Percentiles rank a stretch among this genome's conserved stretches.
Conservation (phyloP, 306 rosid genomes). For the Spatholobus suberectus region DNA sequence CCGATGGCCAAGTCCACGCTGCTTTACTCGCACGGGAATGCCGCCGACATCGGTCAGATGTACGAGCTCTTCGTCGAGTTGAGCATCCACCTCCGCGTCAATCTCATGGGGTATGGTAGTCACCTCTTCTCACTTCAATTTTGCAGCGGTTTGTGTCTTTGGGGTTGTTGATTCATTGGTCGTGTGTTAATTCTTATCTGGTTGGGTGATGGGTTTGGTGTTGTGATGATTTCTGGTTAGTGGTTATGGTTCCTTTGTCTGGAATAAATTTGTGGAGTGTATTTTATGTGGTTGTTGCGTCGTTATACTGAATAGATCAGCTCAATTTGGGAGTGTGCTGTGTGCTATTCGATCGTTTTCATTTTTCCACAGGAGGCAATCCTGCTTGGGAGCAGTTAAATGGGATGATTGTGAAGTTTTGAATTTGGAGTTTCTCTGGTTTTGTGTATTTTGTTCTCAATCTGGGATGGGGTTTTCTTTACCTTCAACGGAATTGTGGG, state of each 20-base stretch:
- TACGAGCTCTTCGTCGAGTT: conserved; percentile 82
- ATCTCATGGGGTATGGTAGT: conserved; percentile 76
- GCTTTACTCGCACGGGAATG: conserved; percentile 90
- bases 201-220: neutral
- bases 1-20: conserved; percentile 81
- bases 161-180: neutral
- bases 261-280: neutral
- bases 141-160: too few species aligned
- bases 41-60: conserved; percentile 91
- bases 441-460: neutral
- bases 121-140: too few species aligned
- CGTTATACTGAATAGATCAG: conserved; percentile 1
- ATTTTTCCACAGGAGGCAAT: too few species aligned
- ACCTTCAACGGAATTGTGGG: neutral
- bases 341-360: conserved; percentile 32
- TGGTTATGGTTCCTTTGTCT: neutral
- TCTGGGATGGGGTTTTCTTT: conserved; percentile 3
- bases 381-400: neutral
- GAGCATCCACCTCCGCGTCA: conserved; percentile 77
- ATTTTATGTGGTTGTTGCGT: conserved; percentile 8
- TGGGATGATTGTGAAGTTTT: conserved; percentile 24
- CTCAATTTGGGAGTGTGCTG: conserved; percentile 5
- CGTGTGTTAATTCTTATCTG: neutral
- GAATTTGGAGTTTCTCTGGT: neutral
- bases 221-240: neutral